A percentile compares a stretch with the other conserved stretches of the same genome.
Evolutionary conservation across 2,329 filamentous ascomycete species (phyloP).

Genomic region (Fusarium heterosporum): DNA sequence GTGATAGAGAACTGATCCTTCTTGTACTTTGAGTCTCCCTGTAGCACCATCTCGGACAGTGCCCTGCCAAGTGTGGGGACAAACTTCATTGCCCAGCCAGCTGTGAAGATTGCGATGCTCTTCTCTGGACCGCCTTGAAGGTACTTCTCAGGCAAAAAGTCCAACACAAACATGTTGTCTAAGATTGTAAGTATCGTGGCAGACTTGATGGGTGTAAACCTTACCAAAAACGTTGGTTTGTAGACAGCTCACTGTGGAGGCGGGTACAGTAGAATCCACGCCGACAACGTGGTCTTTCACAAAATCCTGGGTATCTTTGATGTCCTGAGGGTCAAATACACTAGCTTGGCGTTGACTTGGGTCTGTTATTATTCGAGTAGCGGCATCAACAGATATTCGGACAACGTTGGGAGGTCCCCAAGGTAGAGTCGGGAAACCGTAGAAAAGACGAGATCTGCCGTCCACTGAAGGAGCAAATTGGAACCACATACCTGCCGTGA

Average conservation of each 20-base stretch:
- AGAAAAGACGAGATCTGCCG: slow-evolving; percentile 24
- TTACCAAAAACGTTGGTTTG: slow-evolving; percentile 31
- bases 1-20: slow-evolving; percentile 24
- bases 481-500: slow-evolving; percentile 26
- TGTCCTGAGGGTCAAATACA: slow-evolving; percentile 7
- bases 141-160: slow-evolving; percentile 31
- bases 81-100: slow-evolving; percentile 38
- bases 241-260: slow-evolving; percentile 24
- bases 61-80: slow-evolving; percentile 34
- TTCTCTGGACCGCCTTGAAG: slow-evolving; percentile 16
- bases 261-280: slow-evolving; percentile 21
- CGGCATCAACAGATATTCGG: slow-evolving; percentile 32
- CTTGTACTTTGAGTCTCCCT: slow-evolving; percentile 23
- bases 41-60: slow-evolving; percentile 18
- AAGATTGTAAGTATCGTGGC: neutral
- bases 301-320: slow-evolving; percentile 25
- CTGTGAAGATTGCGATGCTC: slow-evolving; percentile 27
- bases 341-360: slow-evolving; percentile 11
- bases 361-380: slow-evolving; percentile 18
- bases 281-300: slow-evolving; percentile 25
- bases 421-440: slow-evolving; percentile 27
- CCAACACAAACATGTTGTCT: slow-evolving; percentile 39
- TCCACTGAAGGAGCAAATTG: slow-evolving; percentile 19
- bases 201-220: fast-evolving
- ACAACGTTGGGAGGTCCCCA: slow-evolving; percentile 32